These are phyloP conservation scores for Colletotrichum gigasporum DNA, from an alignment of 2,329 filamentous ascomycete genomes.

Conservation along the genomic window DNA sequence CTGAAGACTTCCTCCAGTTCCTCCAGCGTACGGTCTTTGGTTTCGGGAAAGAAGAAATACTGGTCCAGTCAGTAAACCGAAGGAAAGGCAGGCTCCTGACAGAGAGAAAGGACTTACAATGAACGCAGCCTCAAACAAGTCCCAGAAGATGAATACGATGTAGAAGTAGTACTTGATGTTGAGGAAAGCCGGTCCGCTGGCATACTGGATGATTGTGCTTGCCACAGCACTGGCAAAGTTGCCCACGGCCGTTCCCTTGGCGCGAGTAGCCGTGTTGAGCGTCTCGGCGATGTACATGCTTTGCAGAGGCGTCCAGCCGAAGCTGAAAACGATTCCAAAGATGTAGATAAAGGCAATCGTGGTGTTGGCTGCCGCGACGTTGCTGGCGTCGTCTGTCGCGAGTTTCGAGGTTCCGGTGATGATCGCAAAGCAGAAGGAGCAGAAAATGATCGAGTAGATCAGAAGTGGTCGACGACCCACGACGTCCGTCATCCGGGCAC, in stretches of 20 bases:
- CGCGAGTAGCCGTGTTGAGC: slow-evolving; percentile 53
- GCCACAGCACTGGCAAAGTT: slow-evolving; percentile 50
- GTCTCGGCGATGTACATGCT: slow-evolving; percentile 60
- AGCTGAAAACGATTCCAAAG: slow-evolving; percentile 61
- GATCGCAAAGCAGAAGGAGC: slow-evolving; percentile 56
- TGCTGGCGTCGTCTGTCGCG: slow-evolving; percentile 45
- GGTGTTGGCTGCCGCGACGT: slow-evolving; percentile 49
- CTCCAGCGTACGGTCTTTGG: slow-evolving; percentile 59
- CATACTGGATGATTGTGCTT: slow-evolving; percentile 53
- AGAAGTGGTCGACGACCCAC: slow-evolving; percentile 66
- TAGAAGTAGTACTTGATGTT: slow-evolving; percentile 56
- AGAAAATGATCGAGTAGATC: slow-evolving; percentile 56
- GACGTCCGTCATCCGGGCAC: slow-evolving; percentile 64
- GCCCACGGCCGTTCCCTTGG: slow-evolving; percentile 54
- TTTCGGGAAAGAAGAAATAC: slow-evolving; percentile 61
- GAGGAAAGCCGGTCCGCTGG: slow-evolving; percentile 52
- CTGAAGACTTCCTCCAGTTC: slow-evolving; percentile 62
- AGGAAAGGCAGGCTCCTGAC: too few relatives aligned
- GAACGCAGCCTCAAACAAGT: slow-evolving; percentile 49
- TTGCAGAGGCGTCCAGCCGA: slow-evolving; percentile 61
- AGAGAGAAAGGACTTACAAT: slow-evolving; percentile 38
- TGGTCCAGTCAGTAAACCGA: background rate
- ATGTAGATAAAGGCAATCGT: slow-evolving; percentile 63
- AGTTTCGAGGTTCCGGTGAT: slow-evolving; percentile 59
- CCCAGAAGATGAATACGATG: slow-evolving; percentile 56